phyloP scores from a whole-genome alignment of 148 eudicot species.

The Fagopyrum homotropicum region DNA sequence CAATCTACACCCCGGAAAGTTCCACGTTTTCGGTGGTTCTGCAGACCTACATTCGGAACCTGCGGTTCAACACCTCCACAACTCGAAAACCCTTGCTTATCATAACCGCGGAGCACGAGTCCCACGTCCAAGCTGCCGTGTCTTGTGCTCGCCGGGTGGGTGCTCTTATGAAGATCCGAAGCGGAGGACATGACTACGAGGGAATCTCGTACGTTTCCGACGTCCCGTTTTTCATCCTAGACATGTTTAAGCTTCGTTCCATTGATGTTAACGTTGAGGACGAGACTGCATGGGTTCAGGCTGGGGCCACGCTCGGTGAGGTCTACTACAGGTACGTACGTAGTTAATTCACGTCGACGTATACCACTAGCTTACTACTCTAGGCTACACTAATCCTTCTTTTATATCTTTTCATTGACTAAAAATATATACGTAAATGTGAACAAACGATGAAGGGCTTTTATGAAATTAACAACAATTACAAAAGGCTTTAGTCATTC shows the following conservation, averaged over 20 bases:
- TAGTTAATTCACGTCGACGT: too few species aligned
- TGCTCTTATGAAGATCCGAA: constrained; percentile 30
- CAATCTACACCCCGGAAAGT: constrained; percentile 21
- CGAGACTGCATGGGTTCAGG: constrained; percentile 32
- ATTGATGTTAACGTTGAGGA: constrained; percentile 20
- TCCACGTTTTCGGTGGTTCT: constrained; percentile 22
- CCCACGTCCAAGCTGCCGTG: constrained; percentile 35
- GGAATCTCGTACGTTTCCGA: constrained; percentile 17
- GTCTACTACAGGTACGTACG: constrained; percentile 21
- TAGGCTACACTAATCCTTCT: too few species aligned
- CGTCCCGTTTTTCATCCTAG: constrained; percentile 30
- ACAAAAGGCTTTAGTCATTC: too few species aligned
- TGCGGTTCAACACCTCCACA: constrained; percentile 33
- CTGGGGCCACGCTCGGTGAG: constrained; percentile 38
- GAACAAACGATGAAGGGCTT: too few species aligned
- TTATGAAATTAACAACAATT: too few species aligned
- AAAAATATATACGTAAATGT: too few species aligned
- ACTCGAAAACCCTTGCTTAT: constrained; percentile 36
- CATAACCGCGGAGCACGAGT: constrained; percentile 23
- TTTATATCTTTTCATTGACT: too few species aligned
- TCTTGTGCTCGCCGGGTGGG: constrained; percentile 26
- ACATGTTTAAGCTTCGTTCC: constrained; percentile 35
- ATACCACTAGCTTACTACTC: too few species aligned
- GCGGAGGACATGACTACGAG: constrained; percentile 33
- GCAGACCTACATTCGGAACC: constrained; percentile 25